phyloP scores from a whole-genome alignment of 225 moss, liverwort and hornwort species.

The Marchantia paleacea region DNA sequence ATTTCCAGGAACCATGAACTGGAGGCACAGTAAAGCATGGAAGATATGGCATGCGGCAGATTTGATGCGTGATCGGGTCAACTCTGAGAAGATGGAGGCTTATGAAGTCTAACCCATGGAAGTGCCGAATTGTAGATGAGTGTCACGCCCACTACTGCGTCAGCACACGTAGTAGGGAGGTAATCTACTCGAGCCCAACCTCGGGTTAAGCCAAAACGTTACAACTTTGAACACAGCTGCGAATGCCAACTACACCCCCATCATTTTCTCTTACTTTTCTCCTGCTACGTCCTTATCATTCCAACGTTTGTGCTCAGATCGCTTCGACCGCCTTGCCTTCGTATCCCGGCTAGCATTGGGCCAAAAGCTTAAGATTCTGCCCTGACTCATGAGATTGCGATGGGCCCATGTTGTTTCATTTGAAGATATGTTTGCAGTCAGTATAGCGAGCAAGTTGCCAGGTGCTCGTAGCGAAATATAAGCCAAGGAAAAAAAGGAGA shows the following conservation, averaged over 20 bases:
- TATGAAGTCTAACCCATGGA: neutral
- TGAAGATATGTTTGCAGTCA: neutral
- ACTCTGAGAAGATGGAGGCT: neutral
- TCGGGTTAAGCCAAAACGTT: neutral
- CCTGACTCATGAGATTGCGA: neutral
- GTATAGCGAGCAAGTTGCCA: neutral
- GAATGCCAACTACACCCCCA: neutral
- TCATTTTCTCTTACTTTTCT: neutral
- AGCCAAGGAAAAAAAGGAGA: neutral
- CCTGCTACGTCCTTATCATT: neutral
- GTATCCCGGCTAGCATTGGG: neutral
- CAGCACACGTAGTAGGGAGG: neutral
- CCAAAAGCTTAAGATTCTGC: neutral
- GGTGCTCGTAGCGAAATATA: neutral
- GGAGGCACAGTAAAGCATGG: neutral
- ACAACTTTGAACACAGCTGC: neutral
- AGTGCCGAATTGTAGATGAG: neutral
- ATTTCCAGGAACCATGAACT: neutral
- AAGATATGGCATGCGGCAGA: neutral
- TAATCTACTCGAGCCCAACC: neutral
- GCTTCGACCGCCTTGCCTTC: neutral
- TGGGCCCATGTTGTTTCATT: neutral
- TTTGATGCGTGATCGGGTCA: neutral
- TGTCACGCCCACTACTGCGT: conserved; percentile 2
- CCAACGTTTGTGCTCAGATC: neutral